Conservation (phyloP, 176 grass and related monocot species). For the Stipa capillata region DNA sequence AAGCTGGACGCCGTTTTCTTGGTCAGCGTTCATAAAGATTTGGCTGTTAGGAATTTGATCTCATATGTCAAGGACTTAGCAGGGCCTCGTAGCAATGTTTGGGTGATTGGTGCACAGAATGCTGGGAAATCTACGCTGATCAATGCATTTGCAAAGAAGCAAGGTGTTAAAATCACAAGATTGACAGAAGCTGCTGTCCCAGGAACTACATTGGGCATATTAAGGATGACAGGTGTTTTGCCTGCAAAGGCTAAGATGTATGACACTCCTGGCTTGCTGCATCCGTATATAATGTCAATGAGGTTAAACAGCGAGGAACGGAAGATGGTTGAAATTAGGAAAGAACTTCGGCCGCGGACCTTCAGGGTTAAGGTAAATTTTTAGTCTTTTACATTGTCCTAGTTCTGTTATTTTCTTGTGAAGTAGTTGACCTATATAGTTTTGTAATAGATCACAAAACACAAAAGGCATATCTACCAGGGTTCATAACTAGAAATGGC, state of each 20-base stretch:
- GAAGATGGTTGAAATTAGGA: constrained; percentile 91
- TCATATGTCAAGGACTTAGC: constrained; percentile 63
- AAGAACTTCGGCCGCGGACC: constrained; percentile 56
- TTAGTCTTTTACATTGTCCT: not conserved
- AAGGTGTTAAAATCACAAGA: constrained; percentile 66
- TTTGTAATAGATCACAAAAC: not conserved
- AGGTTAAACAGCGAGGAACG: constrained; percentile 70
- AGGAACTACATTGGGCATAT: constrained; percentile 82
- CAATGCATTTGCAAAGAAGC: constrained; percentile 76
- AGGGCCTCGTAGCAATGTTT: constrained; percentile 84
- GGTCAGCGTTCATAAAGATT: constrained; percentile 73
- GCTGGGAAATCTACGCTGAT: constrained; percentile 93
- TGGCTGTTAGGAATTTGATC: constrained; percentile 85
- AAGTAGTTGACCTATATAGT: not conserved
- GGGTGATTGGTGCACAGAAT: constrained; percentile 97
- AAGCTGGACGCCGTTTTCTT: constrained; percentile 77
- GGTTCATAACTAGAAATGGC: not conserved
- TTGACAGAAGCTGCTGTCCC: constrained; percentile 83
- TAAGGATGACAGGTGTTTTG: constrained; percentile 72
- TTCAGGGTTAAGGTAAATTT: constrained; percentile 81
- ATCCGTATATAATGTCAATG: constrained; percentile 72
- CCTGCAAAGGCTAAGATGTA: constrained; percentile 97
- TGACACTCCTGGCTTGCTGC: constrained; percentile 90
- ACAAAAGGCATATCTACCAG: not conserved
- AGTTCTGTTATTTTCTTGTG: not conserved